A percentile compares a stretch with the other conserved stretches of the same genome.
These are phyloP conservation scores for Nakaseomyces delphensis DNA, from an alignment of 1,139 yeast species.

Conservation along the genomic window DNA sequence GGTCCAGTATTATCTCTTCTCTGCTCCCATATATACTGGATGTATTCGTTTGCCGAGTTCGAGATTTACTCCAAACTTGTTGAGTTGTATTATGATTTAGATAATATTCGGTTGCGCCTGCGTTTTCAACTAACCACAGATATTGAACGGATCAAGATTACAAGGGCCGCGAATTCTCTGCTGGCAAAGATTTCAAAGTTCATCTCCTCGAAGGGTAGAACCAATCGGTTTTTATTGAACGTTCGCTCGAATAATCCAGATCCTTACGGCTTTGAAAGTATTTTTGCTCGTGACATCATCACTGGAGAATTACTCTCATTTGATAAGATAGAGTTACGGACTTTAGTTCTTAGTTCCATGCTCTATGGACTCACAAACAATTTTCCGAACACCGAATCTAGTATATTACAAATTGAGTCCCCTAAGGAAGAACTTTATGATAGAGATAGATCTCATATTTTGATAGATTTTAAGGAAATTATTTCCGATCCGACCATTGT, in stretches of 20 bases:
- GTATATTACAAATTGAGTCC: conserved; percentile 36
- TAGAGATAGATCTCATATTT: conserved; percentile 55
- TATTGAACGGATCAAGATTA: conserved; percentile 47
- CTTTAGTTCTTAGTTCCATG: conserved; percentile 59
- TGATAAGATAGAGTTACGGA: conserved; percentile 40
- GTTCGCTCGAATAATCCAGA: conserved; percentile 45
- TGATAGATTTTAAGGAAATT: conserved; percentile 73
- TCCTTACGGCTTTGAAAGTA: conserved; percentile 67
- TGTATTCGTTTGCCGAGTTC: conserved; percentile 64
- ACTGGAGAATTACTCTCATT: conserved; percentile 56
- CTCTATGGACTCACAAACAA: conserved; percentile 66
- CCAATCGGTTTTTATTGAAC: conserved; percentile 26
- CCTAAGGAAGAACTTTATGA: conserved; percentile 40
- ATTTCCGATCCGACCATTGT: conserved; percentile 49
- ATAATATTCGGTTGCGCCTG: conserved; percentile 55
- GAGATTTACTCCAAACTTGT: conserved; percentile 48
- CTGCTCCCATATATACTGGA: conserved; percentile 56
- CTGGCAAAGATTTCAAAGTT: conserved; percentile 62
- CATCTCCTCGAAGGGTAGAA: conserved; percentile 38
- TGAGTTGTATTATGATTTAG: conserved; percentile 48
- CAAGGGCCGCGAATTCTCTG: conserved; percentile 51
- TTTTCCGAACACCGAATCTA: conserved; percentile 47
- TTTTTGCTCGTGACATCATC: conserved; percentile 51
- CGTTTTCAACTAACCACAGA: conserved; percentile 49
- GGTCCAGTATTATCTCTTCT: conserved; percentile 48